phyloP scores from a whole-genome alignment of 2,329 filamentous ascomycete species.

The Cordyceps javanica region DNA sequence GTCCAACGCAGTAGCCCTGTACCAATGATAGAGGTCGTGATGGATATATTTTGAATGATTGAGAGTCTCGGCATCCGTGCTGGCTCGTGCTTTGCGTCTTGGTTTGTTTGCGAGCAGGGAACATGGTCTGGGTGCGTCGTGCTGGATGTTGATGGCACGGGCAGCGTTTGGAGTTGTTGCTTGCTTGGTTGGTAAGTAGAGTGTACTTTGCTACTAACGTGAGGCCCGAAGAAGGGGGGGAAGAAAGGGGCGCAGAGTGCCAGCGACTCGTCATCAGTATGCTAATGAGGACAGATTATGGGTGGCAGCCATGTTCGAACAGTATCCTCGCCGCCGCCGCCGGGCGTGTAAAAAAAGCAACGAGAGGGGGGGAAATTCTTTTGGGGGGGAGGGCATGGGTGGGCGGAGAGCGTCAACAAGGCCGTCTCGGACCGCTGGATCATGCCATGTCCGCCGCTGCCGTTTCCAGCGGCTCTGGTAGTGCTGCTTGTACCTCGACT shows the following conservation, averaged over 20 bases:
- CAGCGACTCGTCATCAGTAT: not conserved
- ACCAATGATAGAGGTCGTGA: not conserved
- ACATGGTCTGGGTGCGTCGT: not conserved
- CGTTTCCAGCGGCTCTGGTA: not conserved
- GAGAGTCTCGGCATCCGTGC: not conserved
- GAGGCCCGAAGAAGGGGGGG: not conserved
- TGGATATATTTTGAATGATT: not conserved
- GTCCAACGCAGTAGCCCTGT: not conserved
- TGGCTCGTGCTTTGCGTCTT: not conserved
- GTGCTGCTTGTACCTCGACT: slow-evolving; percentile 16
- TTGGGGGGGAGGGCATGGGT: not conserved
- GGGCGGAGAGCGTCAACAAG: slow-evolving; percentile 2
- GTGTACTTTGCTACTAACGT: not conserved
- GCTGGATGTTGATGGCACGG: not conserved
- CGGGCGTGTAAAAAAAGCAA: too few species aligned
- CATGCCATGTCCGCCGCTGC: slow-evolving; percentile 4
- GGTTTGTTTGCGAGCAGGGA: not conserved
- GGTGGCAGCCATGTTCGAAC: too few species aligned
- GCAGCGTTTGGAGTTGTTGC: not conserved
- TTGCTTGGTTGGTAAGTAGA: too few species aligned
- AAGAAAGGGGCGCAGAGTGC: not conserved
- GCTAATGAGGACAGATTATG: too few species aligned
- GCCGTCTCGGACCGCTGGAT: not conserved
- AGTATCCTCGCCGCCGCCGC: too few species aligned
- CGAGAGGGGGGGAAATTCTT: not conserved